Evolutionary conservation across 352 stramenopile genomes (phyloP), one percentile per base, ranked within the genome.

Genomic region (Blastocystis sp.): DNA sequence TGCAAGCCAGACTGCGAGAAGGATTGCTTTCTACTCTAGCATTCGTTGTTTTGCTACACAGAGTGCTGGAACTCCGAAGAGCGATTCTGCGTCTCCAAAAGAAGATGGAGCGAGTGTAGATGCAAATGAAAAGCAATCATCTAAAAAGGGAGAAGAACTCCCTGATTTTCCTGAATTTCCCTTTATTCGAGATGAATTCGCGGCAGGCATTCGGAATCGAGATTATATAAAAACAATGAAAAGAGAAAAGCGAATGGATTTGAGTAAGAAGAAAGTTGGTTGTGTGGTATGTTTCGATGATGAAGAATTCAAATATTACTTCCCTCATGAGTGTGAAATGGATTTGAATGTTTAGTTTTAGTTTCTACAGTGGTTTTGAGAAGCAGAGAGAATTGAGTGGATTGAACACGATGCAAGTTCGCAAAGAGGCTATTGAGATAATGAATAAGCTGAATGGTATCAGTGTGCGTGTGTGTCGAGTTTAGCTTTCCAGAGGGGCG

Each of bases 251-350:
- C 69, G 69, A 45, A 41, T 81, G 2, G 69, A 81, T 50, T 45
- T 81, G 7, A 26, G 50, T 7, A 39, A 47, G 54, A 62, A 81
- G 69, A 81, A 81, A 63, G n/a, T 24, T 13, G 69, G 69, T 34
- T 43, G 64, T 11, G 45, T 81, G 39, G 69, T 81, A 13, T 81
- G 64, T 63, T 81, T 81, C 34, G 69, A 81, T 39, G 69, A 81
- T 39, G 69, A 81, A 20, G 69, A 81, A 81, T 81, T 81, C 45
- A 81, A 81, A 24, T 34, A 81, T 39, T 81, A 81, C 41, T 81
- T 81, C 24, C 69, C 69, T 13, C 69, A 81, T 62, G 69, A 81
- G 69, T 81, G 45, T 11, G 16, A 18, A 8, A 9, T 64, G 0
- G 3, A 16, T 65, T 7, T 16, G 30, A 18, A 2, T 3, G 43